A percentile compares a stretch with the other conserved stretches of the same genome.
These are phyloP conservation scores for Coemansia sp. DNA, from an alignment of 192 early-diverging fungal genomes.

Conservation along the genomic window DNA sequence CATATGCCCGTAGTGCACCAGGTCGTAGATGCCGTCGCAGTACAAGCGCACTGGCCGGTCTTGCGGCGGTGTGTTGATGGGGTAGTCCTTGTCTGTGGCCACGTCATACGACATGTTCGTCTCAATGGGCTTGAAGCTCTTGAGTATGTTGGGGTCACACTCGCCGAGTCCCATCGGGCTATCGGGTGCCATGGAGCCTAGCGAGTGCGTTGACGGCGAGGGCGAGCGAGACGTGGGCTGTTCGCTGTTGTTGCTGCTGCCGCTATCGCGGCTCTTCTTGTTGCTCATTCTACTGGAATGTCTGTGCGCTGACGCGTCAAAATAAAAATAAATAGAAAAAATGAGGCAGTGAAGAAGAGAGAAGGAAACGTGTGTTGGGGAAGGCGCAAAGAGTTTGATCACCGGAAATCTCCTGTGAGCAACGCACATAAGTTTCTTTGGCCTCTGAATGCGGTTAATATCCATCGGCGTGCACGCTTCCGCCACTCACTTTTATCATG, in stretches of 20 bases:
- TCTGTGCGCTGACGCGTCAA: background rate
- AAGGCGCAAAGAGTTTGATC: background rate
- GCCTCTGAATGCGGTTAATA: background rate
- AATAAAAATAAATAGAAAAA: background rate
- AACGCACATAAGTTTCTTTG: background rate
- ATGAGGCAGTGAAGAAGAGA: background rate
- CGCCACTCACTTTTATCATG: background rate
- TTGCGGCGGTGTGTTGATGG: slow-evolving; percentile 64
- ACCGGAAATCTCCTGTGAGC: background rate
- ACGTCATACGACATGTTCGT: slow-evolving; percentile 37
- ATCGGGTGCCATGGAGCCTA: slow-evolving; percentile 26
- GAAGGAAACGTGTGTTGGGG: background rate
- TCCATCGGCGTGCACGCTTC: background rate
- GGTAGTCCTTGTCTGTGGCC: slow-evolving; percentile 50
- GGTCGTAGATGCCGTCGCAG: slow-evolving; percentile 84
- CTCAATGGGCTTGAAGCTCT: slow-evolving; percentile 40
- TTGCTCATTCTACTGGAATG: slow-evolving; percentile 10
- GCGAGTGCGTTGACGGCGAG: slow-evolving; percentile 21
- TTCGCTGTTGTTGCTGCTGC: slow-evolving; percentile 18
- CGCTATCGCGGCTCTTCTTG: background rate
- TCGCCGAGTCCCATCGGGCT: slow-evolving; percentile 51
- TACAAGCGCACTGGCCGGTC: slow-evolving; percentile 76
- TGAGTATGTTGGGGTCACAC: slow-evolving; percentile 37
- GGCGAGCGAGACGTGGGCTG: slow-evolving; percentile 30
- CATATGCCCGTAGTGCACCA: slow-evolving; percentile 83